Evolutionary conservation across 2,329 filamentous ascomycete species (phyloP).

Genomic region (Exophiala sideris): DNA sequence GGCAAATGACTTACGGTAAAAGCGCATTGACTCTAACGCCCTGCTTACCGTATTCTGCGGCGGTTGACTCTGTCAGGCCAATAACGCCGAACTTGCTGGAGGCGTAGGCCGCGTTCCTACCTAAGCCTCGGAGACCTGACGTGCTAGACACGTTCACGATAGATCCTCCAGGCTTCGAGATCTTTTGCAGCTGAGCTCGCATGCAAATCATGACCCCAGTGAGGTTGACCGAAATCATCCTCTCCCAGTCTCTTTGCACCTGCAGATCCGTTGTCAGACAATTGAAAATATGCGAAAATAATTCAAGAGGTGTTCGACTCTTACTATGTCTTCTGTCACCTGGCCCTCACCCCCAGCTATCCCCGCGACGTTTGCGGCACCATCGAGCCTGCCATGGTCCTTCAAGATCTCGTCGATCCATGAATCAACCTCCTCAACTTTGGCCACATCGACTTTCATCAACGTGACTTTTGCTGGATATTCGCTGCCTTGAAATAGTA

Average conservation of each 20-base stretch:
- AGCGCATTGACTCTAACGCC: constrained; percentile 38
- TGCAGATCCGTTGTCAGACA: background rate
- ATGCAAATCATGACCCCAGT: constrained; percentile 42
- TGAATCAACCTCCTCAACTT: constrained; percentile 11
- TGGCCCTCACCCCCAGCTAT: constrained; percentile 12
- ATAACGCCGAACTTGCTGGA: constrained; percentile 44
- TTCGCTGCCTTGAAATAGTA: background rate
- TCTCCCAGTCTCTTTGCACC: constrained; percentile 13
- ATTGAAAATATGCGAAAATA: background rate
- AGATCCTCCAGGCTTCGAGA: constrained; percentile 33
- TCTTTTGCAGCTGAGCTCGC: constrained; percentile 40
- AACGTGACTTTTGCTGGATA: constrained; percentile 1
- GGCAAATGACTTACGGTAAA: constrained; percentile 25
- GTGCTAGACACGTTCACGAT: constrained; percentile 44
- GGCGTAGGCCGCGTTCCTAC: constrained; percentile 42
- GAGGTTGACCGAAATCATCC: constrained; percentile 37
- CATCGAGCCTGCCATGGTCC: constrained; percentile 15
- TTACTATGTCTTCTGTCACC: constrained; percentile 10
- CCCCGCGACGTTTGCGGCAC: constrained; percentile 23
- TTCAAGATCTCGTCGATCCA: constrained; percentile 17
- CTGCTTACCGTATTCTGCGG: constrained; percentile 32
- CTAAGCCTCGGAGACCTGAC: constrained; percentile 35
- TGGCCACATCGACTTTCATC: constrained; percentile 16
- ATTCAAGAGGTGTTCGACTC: background rate
- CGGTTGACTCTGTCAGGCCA: constrained; percentile 42